Conservation (phyloP, 495 filamentous ascomycete genomes). For the Aspergillus steynii region DNA sequence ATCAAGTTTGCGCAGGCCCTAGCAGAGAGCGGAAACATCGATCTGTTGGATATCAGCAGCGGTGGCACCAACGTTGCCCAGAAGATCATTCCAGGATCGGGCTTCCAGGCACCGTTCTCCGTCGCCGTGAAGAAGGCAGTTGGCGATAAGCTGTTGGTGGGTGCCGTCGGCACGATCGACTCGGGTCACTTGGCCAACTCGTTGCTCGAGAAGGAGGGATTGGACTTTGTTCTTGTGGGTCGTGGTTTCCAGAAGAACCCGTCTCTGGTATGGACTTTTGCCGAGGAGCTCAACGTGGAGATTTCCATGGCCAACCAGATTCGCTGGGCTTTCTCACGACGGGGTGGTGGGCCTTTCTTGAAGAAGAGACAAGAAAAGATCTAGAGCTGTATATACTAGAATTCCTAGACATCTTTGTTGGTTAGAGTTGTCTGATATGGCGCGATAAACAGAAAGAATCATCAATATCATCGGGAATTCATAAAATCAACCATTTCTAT, state of each 20-base stretch:
- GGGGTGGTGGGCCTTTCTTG: constrained; percentile 6
- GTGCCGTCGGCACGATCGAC: constrained; percentile 63
- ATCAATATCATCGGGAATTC: no score
- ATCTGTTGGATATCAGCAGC: constrained; percentile 65
- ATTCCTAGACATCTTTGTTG: neutral
- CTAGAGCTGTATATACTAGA: neutral
- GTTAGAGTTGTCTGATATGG: neutral
- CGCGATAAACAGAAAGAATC: neutral
- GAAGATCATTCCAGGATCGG: constrained; percentile 56
- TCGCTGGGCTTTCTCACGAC: constrained; percentile 49
- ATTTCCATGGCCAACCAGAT: constrained; percentile 68
- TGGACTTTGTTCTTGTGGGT: constrained; percentile 65
- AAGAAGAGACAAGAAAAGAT: constrained; percentile 9
- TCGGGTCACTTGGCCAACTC: constrained; percentile 58
- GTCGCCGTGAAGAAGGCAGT: constrained; percentile 63
- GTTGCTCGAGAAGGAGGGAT: constrained; percentile 53
- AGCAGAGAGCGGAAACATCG: constrained; percentile 55
- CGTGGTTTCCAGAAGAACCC: constrained; percentile 66
- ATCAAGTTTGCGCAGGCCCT: constrained; percentile 56
- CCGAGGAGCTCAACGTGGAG: constrained; percentile 63
- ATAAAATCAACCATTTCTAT: no score
- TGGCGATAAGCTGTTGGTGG: constrained; percentile 45
- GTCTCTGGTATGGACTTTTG: constrained; percentile 39
- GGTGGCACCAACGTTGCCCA: constrained; percentile 62
- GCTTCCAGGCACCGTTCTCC: constrained; percentile 68